phyloP scores from a whole-genome alignment of 768 basidiomycete genomes.

The Mrakia gelida region DNA sequence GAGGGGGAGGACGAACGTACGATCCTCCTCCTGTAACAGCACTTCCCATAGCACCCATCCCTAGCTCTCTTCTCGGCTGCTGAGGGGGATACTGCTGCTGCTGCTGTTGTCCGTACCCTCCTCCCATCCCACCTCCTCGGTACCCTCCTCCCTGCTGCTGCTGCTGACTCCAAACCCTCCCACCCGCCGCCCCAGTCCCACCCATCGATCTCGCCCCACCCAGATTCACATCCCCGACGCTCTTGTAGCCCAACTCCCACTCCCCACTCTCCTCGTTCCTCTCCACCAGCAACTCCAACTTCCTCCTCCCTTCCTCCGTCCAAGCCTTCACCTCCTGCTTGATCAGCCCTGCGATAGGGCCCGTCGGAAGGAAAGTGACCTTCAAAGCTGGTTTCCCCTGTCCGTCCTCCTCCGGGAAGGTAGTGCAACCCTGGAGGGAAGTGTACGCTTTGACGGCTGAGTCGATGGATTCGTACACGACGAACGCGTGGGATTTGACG shows the following conservation, averaged over 20 bases:
- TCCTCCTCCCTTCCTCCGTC: constrained; percentile 41
- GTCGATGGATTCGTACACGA: background rate
- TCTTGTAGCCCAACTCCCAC: constrained; percentile 33
- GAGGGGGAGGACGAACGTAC: background rate
- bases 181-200: background rate
- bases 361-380: constrained; percentile 41
- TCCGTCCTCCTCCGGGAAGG: constrained; percentile 17
- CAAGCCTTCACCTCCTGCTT: constrained; percentile 42
- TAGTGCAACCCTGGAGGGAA: constrained; percentile 9
- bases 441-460: constrained; percentile 22
- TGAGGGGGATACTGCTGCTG: no score
- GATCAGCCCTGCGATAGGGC: constrained; percentile 38
- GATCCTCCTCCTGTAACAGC: background rate
- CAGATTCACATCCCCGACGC: constrained; percentile 22
- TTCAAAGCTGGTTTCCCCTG: constrained; percentile 27
- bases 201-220: background rate
- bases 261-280: constrained; percentile 26
- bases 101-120: background rate
- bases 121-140: background rate
- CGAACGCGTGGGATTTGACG: constrained; percentile 27
- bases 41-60: no score
- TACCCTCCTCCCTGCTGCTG: background rate
- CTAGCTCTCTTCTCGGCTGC: no score
- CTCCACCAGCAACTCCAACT: constrained; percentile 38
- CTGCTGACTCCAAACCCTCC: background rate